Percentiles rank a stretch among this genome's conserved stretches.
phyloP scores from a whole-genome alignment of 352 stramenopile species.

The Phytophthora gonapodyides region DNA sequence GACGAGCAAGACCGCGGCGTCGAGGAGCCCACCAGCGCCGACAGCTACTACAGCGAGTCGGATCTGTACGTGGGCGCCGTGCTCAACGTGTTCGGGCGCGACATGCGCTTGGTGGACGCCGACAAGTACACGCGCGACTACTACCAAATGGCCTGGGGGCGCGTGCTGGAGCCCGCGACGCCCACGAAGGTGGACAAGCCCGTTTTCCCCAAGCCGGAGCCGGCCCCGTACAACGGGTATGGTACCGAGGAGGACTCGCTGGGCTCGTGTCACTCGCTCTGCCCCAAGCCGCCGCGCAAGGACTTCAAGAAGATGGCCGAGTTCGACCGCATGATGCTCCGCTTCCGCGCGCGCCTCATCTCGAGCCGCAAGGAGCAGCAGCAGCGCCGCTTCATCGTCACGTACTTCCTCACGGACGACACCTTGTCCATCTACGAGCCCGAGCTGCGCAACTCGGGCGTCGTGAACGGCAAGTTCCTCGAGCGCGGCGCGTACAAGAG shows the following conservation, averaged over 20 bases:
- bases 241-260: slow-evolving; percentile 81
- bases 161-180: slow-evolving; percentile 48
- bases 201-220: slow-evolving; percentile 60
- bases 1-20: slow-evolving; percentile 80
- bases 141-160: slow-evolving; percentile 72
- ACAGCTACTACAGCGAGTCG: slow-evolving; percentile 76
- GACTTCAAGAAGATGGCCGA: slow-evolving; percentile 82
- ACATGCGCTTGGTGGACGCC: slow-evolving; percentile 77
- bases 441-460: slow-evolving; percentile 75
- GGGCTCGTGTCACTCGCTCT: slow-evolving; percentile 61
- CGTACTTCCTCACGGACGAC: slow-evolving; percentile 84
- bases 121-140: slow-evolving; percentile 80
- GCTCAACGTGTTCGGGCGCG: slow-evolving; percentile 69
- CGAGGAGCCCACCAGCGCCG: slow-evolving; percentile 61
- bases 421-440: slow-evolving; percentile 80
- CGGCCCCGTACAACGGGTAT: slow-evolving; percentile 74
- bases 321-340: slow-evolving; percentile 80
- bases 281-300: slow-evolving; percentile 76
- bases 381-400: slow-evolving; percentile 80
- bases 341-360: slow-evolving; percentile 73
- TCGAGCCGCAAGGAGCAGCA: slow-evolving; percentile 77
- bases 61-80: slow-evolving; percentile 69
- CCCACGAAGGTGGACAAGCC: slow-evolving; percentile 48
- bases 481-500: slow-evolving; percentile 78
- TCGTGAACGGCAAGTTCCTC: slow-evolving; percentile 87